A percentile compares a stretch with the other conserved stretches of the same genome.
Conservation (phyloP, 768 basidiomycete species). For the Scleroderma citrinum region DNA sequence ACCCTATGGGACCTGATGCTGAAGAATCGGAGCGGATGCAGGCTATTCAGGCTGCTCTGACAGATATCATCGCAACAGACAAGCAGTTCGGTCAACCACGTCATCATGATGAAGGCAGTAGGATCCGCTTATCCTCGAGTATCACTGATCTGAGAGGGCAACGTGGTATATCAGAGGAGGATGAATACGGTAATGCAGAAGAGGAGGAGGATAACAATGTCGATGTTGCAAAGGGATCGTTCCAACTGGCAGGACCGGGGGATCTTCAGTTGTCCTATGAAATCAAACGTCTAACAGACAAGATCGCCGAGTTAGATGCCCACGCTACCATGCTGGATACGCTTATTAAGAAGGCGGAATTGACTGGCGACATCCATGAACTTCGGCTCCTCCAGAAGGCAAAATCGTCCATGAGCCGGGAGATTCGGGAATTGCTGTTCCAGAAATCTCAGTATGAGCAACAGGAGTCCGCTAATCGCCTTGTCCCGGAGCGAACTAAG, state of each 20-base stretch:
- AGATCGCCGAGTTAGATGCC: slow-evolving; percentile 67
- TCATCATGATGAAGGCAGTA: slow-evolving; percentile 6
- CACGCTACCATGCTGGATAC: slow-evolving; percentile 84
- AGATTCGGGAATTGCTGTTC: slow-evolving; percentile 79
- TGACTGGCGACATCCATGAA: slow-evolving; percentile 87
- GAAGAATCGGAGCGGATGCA: slow-evolving; percentile 85
- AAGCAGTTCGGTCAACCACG: slow-evolving; percentile 36
- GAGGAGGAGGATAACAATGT: slow-evolving; percentile 36
- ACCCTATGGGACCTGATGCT: slow-evolving; percentile 55
- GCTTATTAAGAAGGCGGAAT: slow-evolving; percentile 89
- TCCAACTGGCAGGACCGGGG: slow-evolving; percentile 79
- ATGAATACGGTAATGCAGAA: slow-evolving; percentile 35
- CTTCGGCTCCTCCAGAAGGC: slow-evolving; percentile 77
- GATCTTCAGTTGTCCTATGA: slow-evolving; percentile 86
- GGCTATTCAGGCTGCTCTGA: slow-evolving; percentile 93
- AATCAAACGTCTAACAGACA: slow-evolving; percentile 71
- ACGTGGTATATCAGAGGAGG: slow-evolving; percentile 33
- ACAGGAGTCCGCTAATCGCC: slow-evolving; percentile 86
- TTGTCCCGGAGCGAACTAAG: slow-evolving; percentile 76
- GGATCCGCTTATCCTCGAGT: slow-evolving; percentile 3
- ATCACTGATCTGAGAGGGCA: slow-evolving; percentile 10
- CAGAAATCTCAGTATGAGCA: slow-evolving; percentile 92
- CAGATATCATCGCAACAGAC: slow-evolving; percentile 90
- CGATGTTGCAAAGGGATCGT: slow-evolving; percentile 44
- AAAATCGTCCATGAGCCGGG: slow-evolving; percentile 73